Evolutionary conservation across 805 yeast species (phyloP).

Genomic region (Pichia paraexigua): DNA sequence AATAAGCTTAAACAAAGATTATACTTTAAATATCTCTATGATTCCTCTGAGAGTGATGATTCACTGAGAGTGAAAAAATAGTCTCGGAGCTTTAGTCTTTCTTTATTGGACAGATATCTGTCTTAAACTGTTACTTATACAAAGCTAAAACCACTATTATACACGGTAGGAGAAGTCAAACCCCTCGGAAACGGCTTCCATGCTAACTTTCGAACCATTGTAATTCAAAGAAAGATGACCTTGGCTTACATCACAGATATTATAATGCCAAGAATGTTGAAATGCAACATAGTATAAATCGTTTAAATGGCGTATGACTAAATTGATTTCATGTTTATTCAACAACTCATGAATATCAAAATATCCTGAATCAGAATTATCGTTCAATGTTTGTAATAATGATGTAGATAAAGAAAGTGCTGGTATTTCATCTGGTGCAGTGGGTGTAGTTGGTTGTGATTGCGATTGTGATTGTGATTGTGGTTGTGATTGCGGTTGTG

Average conservation of each 20-base stretch:
- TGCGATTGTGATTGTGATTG: background rate
- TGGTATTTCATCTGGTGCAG: constrained; percentile 22
- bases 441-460: background rate
- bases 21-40: no score
- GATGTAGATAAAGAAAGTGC: constrained; percentile 23
- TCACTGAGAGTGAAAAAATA: no score
- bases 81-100: no score
- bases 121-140: background rate
- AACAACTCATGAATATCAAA: constrained; percentile 35
- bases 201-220: constrained; percentile 29
- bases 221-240: constrained; percentile 39
- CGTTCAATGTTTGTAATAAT: constrained; percentile 7
- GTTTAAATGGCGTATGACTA: constrained; percentile 41
- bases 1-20: no score
- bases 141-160: background rate
- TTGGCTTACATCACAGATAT: constrained; percentile 51
- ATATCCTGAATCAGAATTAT: constrained; percentile 26
- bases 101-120: no score
- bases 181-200: constrained; percentile 51
- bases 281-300: constrained; percentile 58
- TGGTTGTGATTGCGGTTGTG: background rate
- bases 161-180: constrained; percentile 40
- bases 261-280: constrained; percentile 72
- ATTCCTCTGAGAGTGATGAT: no score
- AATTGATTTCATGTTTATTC: constrained; percentile 33